A percentile compares a stretch with the other conserved stretches of the same genome.
Evolutionary conservation across 2,329 filamentous ascomycete genomes (phyloP).

Genomic region (Cladophialophora chaetospira): DNA sequence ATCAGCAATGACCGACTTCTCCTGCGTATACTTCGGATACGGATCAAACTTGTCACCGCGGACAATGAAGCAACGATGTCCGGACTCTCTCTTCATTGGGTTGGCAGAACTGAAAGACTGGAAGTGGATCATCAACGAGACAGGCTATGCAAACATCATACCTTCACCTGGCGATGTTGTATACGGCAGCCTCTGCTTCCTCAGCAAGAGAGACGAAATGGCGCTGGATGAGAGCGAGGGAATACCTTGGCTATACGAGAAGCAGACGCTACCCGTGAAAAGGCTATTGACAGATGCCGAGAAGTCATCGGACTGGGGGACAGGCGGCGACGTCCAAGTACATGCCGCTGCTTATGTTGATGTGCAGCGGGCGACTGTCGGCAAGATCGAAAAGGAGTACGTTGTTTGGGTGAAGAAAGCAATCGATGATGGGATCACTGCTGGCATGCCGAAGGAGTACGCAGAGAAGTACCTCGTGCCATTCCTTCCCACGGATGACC

Average conservation of each 20-base stretch:
- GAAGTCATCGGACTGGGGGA: background rate
- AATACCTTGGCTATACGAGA: conserved; percentile 16
- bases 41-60: conserved; percentile 50
- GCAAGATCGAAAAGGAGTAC: conserved; percentile 21
- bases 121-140: conserved; percentile 53
- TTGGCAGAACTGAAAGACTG: conserved; percentile 44
- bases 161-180: conserved; percentile 19
- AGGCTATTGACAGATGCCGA: conserved; percentile 2
- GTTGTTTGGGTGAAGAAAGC: conserved; percentile 22
- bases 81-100: conserved; percentile 45
- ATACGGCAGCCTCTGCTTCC: conserved; percentile 20
- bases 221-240: conserved; percentile 27
- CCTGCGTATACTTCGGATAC: conserved; percentile 49
- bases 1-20: conserved; percentile 5
- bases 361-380: conserved; percentile 4
- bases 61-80: conserved; percentile 51
- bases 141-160: conserved; percentile 51
- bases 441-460: conserved; percentile 20
- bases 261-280: conserved; percentile 35
- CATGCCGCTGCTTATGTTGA: conserved; percentile 18
- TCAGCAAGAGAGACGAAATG: conserved; percentile 27
- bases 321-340: conserved; percentile 9
- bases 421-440: conserved; percentile 10
- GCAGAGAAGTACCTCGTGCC: conserved; percentile 13
- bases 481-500: conserved; percentile 12